Conservation (phyloP, 768 basidiomycete species). For the Serendipita indica region DNA sequence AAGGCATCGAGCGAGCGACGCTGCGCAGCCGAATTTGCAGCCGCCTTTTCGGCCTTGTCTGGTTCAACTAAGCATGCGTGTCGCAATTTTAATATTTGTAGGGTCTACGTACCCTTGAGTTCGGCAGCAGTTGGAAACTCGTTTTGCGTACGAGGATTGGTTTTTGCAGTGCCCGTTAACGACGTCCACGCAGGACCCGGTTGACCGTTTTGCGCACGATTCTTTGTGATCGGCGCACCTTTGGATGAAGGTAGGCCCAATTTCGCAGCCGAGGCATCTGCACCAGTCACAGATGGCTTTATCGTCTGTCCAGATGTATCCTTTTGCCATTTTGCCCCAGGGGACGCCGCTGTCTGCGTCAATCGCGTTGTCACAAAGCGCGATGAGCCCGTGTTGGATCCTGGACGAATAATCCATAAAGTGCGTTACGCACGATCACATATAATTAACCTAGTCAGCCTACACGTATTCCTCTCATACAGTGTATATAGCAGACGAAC, state of each 20-base stretch:
- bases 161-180: slow-evolving; percentile 25
- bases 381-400: slow-evolving; percentile 43
- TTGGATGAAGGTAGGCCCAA: neutral
- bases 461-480: no score
- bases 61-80: neutral
- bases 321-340: slow-evolving; percentile 40
- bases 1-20: slow-evolving; percentile 34
- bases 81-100: slow-evolving; percentile 14
- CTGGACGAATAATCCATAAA: slow-evolving; percentile 14
- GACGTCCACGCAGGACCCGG: slow-evolving; percentile 52
- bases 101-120: slow-evolving; percentile 51
- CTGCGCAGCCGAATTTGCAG: slow-evolving; percentile 25
- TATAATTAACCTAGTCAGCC: no score
- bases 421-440: no score
- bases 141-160: slow-evolving; percentile 28
- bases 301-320: slow-evolving; percentile 60
- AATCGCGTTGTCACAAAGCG: slow-evolving; percentile 78
- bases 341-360: slow-evolving; percentile 27
- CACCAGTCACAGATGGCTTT: slow-evolving; percentile 50
- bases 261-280: neutral
- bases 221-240: neutral
- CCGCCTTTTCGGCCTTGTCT: slow-evolving; percentile 56
- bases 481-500: no score
- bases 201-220: neutral
- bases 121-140: slow-evolving; percentile 98